phyloP scores from a whole-genome alignment of 352 stramenopile species.

The Phytophthora citricola region DNA sequence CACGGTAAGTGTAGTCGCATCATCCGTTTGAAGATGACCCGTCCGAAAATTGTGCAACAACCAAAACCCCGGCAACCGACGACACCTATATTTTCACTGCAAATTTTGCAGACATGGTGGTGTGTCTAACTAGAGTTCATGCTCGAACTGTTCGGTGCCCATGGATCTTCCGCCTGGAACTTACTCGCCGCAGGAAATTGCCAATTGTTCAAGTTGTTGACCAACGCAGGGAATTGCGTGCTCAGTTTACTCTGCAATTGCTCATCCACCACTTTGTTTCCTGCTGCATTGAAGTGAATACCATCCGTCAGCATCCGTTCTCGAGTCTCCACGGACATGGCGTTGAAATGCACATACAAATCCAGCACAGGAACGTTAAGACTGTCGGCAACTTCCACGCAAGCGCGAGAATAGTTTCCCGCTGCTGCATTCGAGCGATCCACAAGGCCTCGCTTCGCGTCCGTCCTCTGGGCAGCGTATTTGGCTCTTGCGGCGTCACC shows the following conservation, averaged over 20 bases:
- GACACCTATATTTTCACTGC: too few relatives aligned
- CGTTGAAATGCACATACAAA: slow-evolving; percentile 49
- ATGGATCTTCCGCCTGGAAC: slow-evolving; percentile 7
- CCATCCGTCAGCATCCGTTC: slow-evolving; percentile 48
- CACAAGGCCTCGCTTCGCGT: slow-evolving; percentile 22
- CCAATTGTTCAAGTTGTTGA: slow-evolving; percentile 12
- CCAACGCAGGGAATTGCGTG: slow-evolving; percentile 16
- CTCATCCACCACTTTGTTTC: slow-evolving; percentile 47
- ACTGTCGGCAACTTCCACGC: slow-evolving; percentile 31
- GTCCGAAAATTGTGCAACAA: too few relatives aligned
- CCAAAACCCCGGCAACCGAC: too few relatives aligned
- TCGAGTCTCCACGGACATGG: slow-evolving; percentile 13
- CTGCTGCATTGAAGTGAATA: slow-evolving; percentile 46
- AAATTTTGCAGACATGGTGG: too few relatives aligned
- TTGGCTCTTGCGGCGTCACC: slow-evolving; percentile 29
- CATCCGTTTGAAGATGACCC: too few relatives aligned
- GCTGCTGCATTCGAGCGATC: slow-evolving; percentile 43
- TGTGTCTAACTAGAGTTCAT: too few relatives aligned
- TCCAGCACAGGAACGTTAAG: slow-evolving; percentile 37
- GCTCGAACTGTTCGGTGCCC: background rate
- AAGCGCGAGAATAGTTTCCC: slow-evolving; percentile 41
- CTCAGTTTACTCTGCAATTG: slow-evolving; percentile 34
- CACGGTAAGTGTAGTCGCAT: too few relatives aligned
- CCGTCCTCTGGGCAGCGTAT: background rate
- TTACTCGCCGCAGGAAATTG: slow-evolving; percentile 24